phyloP scores from a whole-genome alignment of 257 asterid genomes.

The Solanum lignicaule region DNA sequence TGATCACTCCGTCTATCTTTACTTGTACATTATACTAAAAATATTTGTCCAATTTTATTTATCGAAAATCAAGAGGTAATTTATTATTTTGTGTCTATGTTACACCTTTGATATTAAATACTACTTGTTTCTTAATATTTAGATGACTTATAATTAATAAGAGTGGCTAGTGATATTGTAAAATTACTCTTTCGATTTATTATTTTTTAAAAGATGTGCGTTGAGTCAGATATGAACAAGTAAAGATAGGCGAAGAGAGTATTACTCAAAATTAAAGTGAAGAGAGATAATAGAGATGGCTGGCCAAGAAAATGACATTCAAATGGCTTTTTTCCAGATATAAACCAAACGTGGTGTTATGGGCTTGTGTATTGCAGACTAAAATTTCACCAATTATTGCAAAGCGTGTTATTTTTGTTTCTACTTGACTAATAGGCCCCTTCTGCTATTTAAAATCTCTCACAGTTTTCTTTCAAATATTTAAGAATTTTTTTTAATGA shows the following conservation, averaged over 20 bases:
- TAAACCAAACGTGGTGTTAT: constrained; percentile 40
- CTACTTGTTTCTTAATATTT: no score
- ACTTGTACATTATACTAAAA: no score
- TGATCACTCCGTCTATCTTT: no score
- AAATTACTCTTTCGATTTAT: no score
- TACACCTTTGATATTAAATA: no score
- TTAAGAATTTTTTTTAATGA: no score
- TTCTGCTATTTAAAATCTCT: not conserved
- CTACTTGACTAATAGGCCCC: constrained; percentile 7
- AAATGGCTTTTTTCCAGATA: constrained; percentile 18
- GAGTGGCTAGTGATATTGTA: not conserved
- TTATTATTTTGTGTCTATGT: no score
- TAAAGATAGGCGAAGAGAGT: not conserved
- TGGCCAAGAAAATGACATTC: constrained; percentile 45
- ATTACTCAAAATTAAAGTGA: constrained; percentile 5
- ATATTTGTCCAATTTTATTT: no score
- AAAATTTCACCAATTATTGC: constrained; percentile 28
- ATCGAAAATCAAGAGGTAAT: no score
- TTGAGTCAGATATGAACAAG: not conserved
- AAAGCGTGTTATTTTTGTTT: constrained; percentile 14
- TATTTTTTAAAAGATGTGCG: not conserved
- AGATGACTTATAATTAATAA: no score
- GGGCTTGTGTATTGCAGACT: constrained; percentile 27
- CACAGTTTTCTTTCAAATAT: not conserved
- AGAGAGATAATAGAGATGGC: constrained; percentile 11